Evolutionary conservation across 441 rosid genomes (phyloP), one percentile per base, ranked within the genome.

Genomic region (Croton laevigatus): DNA sequence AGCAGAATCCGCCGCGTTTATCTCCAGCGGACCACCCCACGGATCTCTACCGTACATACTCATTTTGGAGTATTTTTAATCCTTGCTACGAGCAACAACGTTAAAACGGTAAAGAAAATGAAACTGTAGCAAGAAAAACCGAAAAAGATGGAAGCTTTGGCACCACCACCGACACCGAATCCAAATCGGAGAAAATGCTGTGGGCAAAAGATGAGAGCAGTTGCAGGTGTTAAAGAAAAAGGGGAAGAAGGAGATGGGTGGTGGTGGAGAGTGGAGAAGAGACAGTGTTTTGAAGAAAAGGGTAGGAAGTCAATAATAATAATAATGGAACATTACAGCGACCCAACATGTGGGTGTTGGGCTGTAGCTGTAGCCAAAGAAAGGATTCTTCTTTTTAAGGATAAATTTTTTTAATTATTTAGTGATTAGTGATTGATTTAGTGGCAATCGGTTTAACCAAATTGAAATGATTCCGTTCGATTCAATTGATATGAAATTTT

Each of bases 1-100:
- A 71, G 97, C 99, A 0, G 99, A 95, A 76, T 93, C 99, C 6
- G 94, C 89, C 4, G 96, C 62, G 83, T 91, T 88, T 44, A 95
- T 93, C 87, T 95, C 99, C 64, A 93, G 79, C 0, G 98, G 96
- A 5, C 98, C 99, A 1, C 99, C 96, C 99, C 99, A 95, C 5
- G 98, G 99, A 84, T 95, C 99, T 67, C 98, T 66, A 0, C 98
- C 99, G 82, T 91, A 92, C 99, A 95, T 94, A 36, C 82, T 86
- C 62, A 71, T 66, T 46, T 40, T 13, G 32, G 10, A 40, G 9
- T 27, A 27, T 27, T 27, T n/a, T 27, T 27, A 27, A 27, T 27
- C 32, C 32, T 27, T 27, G 32, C 32, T 27, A 27, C 32, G 32
- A 27, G 32, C 32, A 27, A 27, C 1, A 27, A 27, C 2, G 32